These are phyloP conservation scores for Sphagnurus paluster DNA, from an alignment of 1,284 basidiomycete species.

Conservation along the genomic window DNA sequence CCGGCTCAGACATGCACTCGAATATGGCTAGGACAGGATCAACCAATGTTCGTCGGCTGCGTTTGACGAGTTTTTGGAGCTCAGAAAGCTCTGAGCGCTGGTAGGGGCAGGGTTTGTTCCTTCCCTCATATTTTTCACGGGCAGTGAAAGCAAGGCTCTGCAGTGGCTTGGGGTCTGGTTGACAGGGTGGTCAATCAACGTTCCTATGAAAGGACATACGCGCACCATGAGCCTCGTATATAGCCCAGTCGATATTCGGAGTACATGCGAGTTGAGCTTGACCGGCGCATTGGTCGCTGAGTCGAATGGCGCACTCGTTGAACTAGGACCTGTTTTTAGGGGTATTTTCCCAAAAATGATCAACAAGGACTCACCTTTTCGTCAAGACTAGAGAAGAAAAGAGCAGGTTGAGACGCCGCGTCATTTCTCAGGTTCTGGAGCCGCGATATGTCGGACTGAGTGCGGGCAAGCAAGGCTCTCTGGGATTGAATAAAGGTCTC, in stretches of 20 bases:
- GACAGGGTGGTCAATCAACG: neutral
- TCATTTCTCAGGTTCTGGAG: constrained; percentile 45
- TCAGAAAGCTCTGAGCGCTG: constrained; percentile 53
- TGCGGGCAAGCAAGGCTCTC: constrained; percentile 52
- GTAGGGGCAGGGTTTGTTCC: constrained; percentile 34
- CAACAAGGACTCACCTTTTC: constrained; percentile 18
- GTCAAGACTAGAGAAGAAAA: constrained; percentile 28
- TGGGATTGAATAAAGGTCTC: constrained; percentile 64
- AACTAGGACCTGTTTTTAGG: constrained; percentile 27
- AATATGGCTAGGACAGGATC: constrained; percentile 57
- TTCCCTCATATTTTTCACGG: constrained; percentile 35
- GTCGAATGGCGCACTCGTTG: constrained; percentile 36
- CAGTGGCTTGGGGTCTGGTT: constrained; percentile 41
- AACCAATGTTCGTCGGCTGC: constrained; percentile 50
- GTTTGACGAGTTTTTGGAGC: constrained; percentile 61
- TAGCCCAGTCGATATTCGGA: constrained; percentile 50
- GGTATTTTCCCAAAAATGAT: neutral
- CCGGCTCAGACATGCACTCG: constrained; percentile 39
- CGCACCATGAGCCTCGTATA: constrained; percentile 49
- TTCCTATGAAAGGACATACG: neutral
- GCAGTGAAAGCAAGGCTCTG: constrained; percentile 41
- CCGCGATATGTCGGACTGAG: constrained; percentile 58
- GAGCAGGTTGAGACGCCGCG: constrained; percentile 31
- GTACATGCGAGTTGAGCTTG: constrained; percentile 38
- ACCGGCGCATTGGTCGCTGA: constrained; percentile 44